Percentiles rank a stretch among this genome's conserved stretches.
Conservation (phyloP, 768 basidiomycete species). For the Psilocybe sp. region DNA sequence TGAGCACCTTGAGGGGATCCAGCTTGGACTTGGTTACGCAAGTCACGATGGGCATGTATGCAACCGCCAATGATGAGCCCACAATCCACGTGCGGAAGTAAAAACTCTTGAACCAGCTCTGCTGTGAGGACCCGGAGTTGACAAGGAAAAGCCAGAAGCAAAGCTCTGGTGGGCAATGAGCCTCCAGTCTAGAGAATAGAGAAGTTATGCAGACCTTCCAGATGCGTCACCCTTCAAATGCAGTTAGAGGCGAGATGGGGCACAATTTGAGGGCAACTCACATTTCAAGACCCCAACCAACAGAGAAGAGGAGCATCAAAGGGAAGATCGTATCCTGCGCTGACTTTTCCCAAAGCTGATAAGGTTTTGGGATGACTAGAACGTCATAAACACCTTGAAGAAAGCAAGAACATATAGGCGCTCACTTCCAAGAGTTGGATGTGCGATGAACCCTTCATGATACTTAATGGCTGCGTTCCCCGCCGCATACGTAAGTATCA, state of each 20-base stretch:
- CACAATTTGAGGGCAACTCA: slow-evolving; percentile 30
- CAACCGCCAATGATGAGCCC: slow-evolving; percentile 58
- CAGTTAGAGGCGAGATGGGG: neutral
- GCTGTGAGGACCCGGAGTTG: slow-evolving; percentile 56
- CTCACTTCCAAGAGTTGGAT: slow-evolving; percentile 51
- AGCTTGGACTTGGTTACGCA: slow-evolving; percentile 46
- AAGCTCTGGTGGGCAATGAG: slow-evolving; percentile 46
- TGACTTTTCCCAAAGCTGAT: slow-evolving; percentile 46
- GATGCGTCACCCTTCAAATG: slow-evolving; percentile 61
- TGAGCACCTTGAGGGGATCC: slow-evolving; percentile 56
- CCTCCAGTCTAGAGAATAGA: neutral
- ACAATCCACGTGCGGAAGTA: slow-evolving; percentile 75
- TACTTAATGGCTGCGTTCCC: slow-evolving; percentile 77
- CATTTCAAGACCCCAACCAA: slow-evolving; percentile 78
- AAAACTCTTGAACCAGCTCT: slow-evolving; percentile 72
- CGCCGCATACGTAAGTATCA: slow-evolving; percentile 53
- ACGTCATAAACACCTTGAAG: neutral
- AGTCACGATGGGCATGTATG: slow-evolving; percentile 71
- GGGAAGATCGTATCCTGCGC: slow-evolving; percentile 59
- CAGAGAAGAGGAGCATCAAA: slow-evolving; percentile 56
- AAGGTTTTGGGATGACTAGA: slow-evolving; percentile 66
- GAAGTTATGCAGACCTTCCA: slow-evolving; percentile 55
- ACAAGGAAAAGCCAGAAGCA: slow-evolving; percentile 89
- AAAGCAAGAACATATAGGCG: slow-evolving; percentile 7
- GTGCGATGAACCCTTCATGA: slow-evolving; percentile 52